phyloP scores from a whole-genome alignment of 805 yeast species.

The Yarrowia deformans region DNA sequence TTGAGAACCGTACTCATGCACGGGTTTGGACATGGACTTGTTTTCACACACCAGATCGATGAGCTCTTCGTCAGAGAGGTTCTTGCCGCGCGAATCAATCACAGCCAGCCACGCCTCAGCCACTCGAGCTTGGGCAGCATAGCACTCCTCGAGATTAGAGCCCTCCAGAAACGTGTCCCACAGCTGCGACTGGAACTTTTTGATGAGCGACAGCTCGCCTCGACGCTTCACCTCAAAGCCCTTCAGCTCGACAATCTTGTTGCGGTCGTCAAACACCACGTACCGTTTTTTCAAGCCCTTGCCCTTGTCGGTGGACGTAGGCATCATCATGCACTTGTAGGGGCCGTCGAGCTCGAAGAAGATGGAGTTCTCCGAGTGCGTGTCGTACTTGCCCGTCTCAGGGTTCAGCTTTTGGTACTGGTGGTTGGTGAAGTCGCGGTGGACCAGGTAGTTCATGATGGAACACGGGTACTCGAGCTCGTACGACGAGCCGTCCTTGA shows the following conservation, averaged over 20 bases:
- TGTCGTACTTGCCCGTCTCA: constrained; percentile 69
- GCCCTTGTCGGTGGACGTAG: constrained; percentile 97
- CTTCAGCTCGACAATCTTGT: constrained; percentile 90
- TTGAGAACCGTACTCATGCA: constrained; percentile 86
- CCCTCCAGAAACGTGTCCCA: constrained; percentile 93
- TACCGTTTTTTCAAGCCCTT: constrained; percentile 95
- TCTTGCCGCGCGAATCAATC: constrained; percentile 81
- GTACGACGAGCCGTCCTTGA: constrained; percentile 79
- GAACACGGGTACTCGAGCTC: constrained; percentile 92
- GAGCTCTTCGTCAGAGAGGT: constrained; percentile 91
- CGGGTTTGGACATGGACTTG: constrained; percentile 90
- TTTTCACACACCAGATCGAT: constrained; percentile 96
- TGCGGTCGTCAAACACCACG: constrained; percentile 96
- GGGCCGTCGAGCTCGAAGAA: constrained; percentile 99
- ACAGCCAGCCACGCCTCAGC: constrained; percentile 98
- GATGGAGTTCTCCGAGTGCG: constrained; percentile 88
- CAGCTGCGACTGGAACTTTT: constrained; percentile 93
- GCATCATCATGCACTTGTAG: constrained; percentile 94
- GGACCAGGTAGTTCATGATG: constrained; percentile 93
- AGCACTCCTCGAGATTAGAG: constrained; percentile 75
- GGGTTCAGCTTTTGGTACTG: constrained; percentile 92
- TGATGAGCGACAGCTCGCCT: constrained; percentile 92
- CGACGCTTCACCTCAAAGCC: constrained; percentile 97
- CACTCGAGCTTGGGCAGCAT: constrained; percentile 85
- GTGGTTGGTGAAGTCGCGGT: constrained; percentile 87